phyloP scores from a whole-genome alignment of 208 protist genomes.

The Angomonas ambiguus region DNA sequence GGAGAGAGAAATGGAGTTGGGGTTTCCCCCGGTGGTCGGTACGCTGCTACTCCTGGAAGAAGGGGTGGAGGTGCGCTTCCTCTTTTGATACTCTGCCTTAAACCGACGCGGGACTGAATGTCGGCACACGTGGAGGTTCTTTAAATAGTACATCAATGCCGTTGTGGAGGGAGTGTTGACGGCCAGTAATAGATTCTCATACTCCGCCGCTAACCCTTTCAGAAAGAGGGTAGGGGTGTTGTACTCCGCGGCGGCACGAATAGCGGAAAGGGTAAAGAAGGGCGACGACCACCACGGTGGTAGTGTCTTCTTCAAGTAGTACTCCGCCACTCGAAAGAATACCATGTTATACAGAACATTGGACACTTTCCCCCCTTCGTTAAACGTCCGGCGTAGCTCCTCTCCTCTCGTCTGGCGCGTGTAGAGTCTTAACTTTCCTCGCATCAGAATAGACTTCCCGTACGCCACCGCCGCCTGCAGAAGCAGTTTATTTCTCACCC shows the following conservation, averaged over 20 bases:
- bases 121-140: neutral
- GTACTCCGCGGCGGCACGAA: neutral
- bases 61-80: neutral
- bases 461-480: conserved; percentile 12
- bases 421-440: conserved; percentile 8
- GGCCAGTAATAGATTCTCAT: neutral
- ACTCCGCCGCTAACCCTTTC: neutral
- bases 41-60: neutral
- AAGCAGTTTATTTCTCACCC: neutral
- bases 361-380: neutral
- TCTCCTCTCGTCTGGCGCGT: neutral
- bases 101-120: neutral
- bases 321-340: neutral
- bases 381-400: neutral
- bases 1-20: neutral
- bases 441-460: conserved; percentile 3
- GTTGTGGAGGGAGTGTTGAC: neutral
- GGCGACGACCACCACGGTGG: neutral
- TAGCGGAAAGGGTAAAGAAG: neutral
- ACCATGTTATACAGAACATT: neutral
- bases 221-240: neutral
- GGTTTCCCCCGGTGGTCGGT: neutral
- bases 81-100: neutral
- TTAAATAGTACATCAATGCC: neutral
- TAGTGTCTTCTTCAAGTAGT: neutral